Evolutionary conservation across 768 basidiomycete genomes (phyloP), one percentile per base, ranked within the genome.

Genomic region (Mycena pura): DNA sequence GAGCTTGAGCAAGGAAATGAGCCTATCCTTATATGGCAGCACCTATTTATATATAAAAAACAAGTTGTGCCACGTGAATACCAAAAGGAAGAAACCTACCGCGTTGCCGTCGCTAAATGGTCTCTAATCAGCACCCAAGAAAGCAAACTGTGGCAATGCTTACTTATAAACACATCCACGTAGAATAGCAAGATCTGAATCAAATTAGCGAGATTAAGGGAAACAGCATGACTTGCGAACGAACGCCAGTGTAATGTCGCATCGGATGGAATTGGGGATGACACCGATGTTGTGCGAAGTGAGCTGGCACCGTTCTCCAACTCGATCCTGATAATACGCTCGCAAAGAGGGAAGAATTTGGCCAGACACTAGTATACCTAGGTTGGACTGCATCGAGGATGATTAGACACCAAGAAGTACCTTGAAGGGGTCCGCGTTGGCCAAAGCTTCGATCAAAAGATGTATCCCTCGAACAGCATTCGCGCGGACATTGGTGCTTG

Each of bases 381-480:
- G n/a, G n/a, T n/a, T n/a, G n/a, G n/a, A n/a, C n/a, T n/a, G n/a
- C n/a, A n/a, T n/a, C n/a, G n/a, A n/a, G n/a, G n/a, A n/a, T n/a
- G n/a, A n/a, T n/a, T n/a, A n/a, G n/a, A n/a, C n/a, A n/a, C n/a
- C n/a, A n/a, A n/a, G n/a, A n/a, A n/a, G n/a, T n/a, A n/a, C n/a
- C n/a, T 93, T 93, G 49, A 72, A 77, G 5, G 93, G 86, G 67
- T 93, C 77, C 19, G 91, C 91, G 58, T 93, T 91, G 5, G 93
- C 90, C 22, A 96, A 84, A 69, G 91, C 92, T 74, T 91, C 88
- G 31, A 95, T 90, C 5, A 97, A 80, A 65, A 93, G 89, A 67
- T 94, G 92, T 25, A 95, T 90, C 3, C 90, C 92, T 55, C 92
- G 86, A 40, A 95, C 91, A 22, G 92, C 90, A 72, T 95, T 96